Base-by-base conservation (phyloP, 2,329 filamentous ascomycete species). In the Cadophora gregata region DNA sequence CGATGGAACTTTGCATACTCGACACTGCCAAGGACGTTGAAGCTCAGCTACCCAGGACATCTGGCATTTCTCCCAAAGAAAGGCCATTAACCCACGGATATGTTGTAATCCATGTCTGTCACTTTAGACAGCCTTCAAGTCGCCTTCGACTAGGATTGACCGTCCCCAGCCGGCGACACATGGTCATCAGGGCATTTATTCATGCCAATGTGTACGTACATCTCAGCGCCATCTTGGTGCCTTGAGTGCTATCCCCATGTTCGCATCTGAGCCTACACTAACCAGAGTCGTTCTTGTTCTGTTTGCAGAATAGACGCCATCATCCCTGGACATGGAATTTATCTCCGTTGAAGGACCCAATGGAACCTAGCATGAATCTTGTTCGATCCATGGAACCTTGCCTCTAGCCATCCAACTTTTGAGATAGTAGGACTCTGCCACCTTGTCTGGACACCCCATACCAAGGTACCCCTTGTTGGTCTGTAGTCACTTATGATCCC, bases 191-290 rank as follows among this genome's bases (percentile, higher is more conserved):
- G 74, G 73, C 71, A 75, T 73, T 58, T 56, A 73, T 68, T 72
- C 42, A 70, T 74, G 74, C 71, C 72, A 47, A 51, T 67, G 74
- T 75, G 75, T 77, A 77, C 75, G 75, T 77, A 74, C 69, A 74
- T 68, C 67, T 75, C 66, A 69, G 68, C 62, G 70, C 71, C 70
- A 67, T 70, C 70, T 67, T 64, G 64, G 71, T 67, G 70, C 75
- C 71, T 67, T 63, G 70, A 69, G 62, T 67, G 60, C 55, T 71
- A 71, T 59, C 71, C 72, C 58, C 64, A 45, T 45, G 59, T 65
- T 71, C 48, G 66, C 69, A 48, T 64, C 65, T 51, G 71, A 73
- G 67, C 58, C 73, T 74, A 69, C 67, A 77, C 75, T 77, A 73
- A 77, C 66, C 63, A 63, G 62, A 65, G 55, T 48, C 63, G 67